Base-by-base conservation (phyloP, 1,284 basidiomycete genomes). In the Ganoderma leucocontextum region DNA sequence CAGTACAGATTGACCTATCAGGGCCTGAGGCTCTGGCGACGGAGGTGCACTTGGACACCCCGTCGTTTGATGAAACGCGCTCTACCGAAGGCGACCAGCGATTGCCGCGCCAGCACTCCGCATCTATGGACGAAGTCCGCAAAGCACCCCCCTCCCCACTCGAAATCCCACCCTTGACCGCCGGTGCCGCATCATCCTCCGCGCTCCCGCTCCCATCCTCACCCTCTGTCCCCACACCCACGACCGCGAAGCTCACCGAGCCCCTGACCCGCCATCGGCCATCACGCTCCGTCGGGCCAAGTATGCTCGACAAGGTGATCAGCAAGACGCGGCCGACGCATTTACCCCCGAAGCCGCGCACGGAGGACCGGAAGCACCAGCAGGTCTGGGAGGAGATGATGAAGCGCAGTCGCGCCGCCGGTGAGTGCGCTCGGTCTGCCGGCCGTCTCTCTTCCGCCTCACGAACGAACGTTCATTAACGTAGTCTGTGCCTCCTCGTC, bases 351-450 rank as follows among this genome's bases (percentile, higher is more conserved):
- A 98, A 98, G 78, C 82, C 83, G 64, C 89, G 88, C 66, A 79
- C 86, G 62, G 96, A 98, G 79, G 96, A 98, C 78, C 82, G 86
- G 66, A 93, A 90, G 72, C 96, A 98, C 81, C 84, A 95, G 77
- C 89, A 91, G 36, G 93, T 94, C 76, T 98, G 96, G 95, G 90
- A 95, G 77, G 81, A 86, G 53, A 97, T 98, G 95, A 98, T 98
- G 96, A 89, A 89, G 75, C 86, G 82, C 62, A 94, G 92, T 80
- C 87, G 90, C 65, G 78, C 78, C n/a, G 86, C 89, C 74, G 92
- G 94, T 94, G 72, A 78, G 86, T 80, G n/a, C 59, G 63, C 60
- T n/a, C n/a, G 59, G 47, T 63, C 47, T 47, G 25, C 65, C 53
- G 58, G 52, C 60, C 62, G 55, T 61, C 63, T 62, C 58, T 59